Percentiles rank a stretch among this genome's conserved stretches.
These are phyloP conservation scores for Ganoderma sp. DNA, from an alignment of 1,284 basidiomycete genomes.

Conservation along the genomic window DNA sequence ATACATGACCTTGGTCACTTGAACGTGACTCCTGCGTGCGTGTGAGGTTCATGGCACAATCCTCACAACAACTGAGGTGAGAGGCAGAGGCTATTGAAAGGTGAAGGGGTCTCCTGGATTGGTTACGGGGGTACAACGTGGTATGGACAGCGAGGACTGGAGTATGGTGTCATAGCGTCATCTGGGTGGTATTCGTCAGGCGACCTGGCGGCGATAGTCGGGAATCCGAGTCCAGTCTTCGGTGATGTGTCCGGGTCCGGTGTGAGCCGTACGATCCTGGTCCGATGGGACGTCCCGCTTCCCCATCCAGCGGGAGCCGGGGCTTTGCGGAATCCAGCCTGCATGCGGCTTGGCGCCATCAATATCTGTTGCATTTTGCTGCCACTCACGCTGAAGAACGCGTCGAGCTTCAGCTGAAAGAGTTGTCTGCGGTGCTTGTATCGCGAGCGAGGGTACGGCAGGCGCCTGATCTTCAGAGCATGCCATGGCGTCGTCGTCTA, in stretches of 20 bases:
- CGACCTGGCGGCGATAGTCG: constrained; percentile 7
- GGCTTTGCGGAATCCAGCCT: not conserved
- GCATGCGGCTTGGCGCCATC: not conserved
- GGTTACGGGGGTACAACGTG: not conserved
- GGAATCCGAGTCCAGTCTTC: constrained; percentile 17
- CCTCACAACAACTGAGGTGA: too few species aligned
- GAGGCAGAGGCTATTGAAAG: not conserved
- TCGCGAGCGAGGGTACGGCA: not conserved
- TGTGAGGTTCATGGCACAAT: not conserved
- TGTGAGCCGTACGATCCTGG: not conserved
- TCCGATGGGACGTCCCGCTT: not conserved
- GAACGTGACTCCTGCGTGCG: not conserved
- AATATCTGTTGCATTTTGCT: not conserved
- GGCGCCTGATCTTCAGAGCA: constrained; percentile 14
- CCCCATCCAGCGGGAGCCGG: not conserved
- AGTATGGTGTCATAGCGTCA: not conserved
- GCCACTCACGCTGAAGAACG: not conserved
- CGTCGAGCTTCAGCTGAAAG: not conserved
- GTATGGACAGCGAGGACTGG: not conserved
- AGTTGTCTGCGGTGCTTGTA: too few species aligned
- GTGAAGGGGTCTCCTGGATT: not conserved
- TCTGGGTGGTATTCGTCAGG: not conserved
- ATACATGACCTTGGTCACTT: not conserved
- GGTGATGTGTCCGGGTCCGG: constrained; percentile 1
- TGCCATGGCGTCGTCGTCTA: constrained; percentile 26